Evolutionary conservation across 441 rosid genomes (phyloP).

Genomic region (Isatis lusitanica): DNA sequence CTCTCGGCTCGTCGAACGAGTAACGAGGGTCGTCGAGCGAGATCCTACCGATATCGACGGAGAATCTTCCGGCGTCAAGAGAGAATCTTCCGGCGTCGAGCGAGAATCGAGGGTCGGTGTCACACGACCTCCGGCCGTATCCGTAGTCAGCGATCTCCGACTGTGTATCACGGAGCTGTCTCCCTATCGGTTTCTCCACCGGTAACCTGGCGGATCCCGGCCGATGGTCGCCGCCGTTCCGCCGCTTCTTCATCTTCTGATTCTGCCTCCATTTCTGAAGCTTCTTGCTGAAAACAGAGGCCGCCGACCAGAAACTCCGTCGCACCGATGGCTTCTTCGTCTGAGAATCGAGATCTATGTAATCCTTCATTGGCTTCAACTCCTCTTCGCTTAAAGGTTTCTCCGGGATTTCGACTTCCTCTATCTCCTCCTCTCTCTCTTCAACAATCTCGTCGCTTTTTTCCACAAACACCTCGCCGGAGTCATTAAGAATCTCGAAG

Average conservation of each 20-base stretch:
- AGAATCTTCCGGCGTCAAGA: slow-evolving; percentile 73
- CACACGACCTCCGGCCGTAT: slow-evolving; percentile 96
- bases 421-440: slow-evolving; percentile 46
- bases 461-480: slow-evolving; percentile 51
- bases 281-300: slow-evolving; percentile 94
- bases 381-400: slow-evolving; percentile 50
- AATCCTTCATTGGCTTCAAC: slow-evolving; percentile 84
- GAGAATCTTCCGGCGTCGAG: slow-evolving; percentile 88
- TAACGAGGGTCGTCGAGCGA: slow-evolving; percentile 82
- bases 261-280: slow-evolving; percentile 95
- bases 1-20: slow-evolving; percentile 93
- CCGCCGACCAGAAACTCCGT: slow-evolving; percentile 98
- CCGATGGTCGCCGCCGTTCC: slow-evolving; percentile 49
- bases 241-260: slow-evolving; percentile 85
- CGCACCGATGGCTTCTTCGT: slow-evolving; percentile 77
- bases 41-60: slow-evolving; percentile 78
- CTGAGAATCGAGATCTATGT: slow-evolving; percentile 89
- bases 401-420: slow-evolving; percentile 38
- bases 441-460: slow-evolving; percentile 53
- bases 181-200: slow-evolving; percentile 91
- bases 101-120: slow-evolving; percentile 96
- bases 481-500: slow-evolving; percentile 51
- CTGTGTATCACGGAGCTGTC: slow-evolving; percentile 93
- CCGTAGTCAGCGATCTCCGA: slow-evolving; percentile 98
- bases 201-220: slow-evolving; percentile 82